These are phyloP conservation scores for Colletotrichum nymphaeae DNA, from an alignment of 2,329 filamentous ascomycete genomes.

Conservation along the genomic window DNA sequence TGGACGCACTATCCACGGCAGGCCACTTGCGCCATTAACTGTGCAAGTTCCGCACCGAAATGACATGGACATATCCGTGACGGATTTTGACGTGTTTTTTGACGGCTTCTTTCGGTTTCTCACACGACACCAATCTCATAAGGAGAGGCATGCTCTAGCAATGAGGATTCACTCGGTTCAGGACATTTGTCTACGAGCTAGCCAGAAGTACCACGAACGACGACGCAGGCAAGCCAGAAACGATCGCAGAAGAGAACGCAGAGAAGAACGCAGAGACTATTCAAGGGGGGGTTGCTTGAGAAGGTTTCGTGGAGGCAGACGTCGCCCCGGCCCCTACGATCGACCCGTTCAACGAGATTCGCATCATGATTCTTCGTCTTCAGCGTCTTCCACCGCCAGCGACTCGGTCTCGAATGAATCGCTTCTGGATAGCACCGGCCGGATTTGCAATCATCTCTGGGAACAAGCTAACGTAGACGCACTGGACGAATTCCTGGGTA, in stretches of 20 bases:
- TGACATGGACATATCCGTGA: not conserved
- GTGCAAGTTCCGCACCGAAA: not conserved
- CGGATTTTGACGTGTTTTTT: no score
- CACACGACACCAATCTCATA: not conserved
- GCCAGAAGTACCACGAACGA: conserved; percentile 37
- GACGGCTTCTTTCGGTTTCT: no score
- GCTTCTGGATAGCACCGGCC: conserved; percentile 44
- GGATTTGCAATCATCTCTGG: conserved; percentile 47
- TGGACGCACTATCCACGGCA: not conserved
- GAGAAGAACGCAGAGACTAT: no score
- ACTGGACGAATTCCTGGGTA: conserved; percentile 40
- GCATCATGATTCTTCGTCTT: not conserved
- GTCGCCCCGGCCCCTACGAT: not conserved
- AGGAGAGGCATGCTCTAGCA: not conserved
- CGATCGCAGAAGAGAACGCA: no score
- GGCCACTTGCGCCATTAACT: not conserved
- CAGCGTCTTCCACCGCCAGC: not conserved
- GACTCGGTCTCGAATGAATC: conserved; percentile 37
- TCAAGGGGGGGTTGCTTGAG: no score
- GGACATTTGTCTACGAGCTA: conserved; percentile 40
- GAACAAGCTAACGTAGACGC: conserved; percentile 43
- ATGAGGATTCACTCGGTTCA: conserved; percentile 34
- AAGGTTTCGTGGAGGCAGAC: no score
- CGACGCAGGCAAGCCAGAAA: conserved; percentile 15
- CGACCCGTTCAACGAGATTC: not conserved